phyloP scores from a whole-genome alignment of 2,329 filamentous ascomycete species.

The Colletotrichum chrysophilum region DNA sequence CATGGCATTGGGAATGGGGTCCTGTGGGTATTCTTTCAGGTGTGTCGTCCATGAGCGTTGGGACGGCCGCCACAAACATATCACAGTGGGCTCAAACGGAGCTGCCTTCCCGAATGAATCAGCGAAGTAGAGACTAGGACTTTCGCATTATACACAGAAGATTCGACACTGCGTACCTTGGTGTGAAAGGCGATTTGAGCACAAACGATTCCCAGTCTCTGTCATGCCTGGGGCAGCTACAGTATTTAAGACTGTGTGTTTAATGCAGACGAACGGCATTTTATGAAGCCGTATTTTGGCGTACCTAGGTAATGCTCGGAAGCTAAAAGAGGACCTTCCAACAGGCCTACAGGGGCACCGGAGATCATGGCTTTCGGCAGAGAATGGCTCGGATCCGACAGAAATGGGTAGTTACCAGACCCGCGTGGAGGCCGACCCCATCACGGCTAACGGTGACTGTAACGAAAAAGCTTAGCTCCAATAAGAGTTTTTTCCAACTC shows the following conservation, averaged over 20 bases:
- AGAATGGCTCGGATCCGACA: background rate
- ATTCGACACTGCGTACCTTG: too few relatives aligned
- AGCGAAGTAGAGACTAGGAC: background rate
- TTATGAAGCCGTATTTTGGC: background rate
- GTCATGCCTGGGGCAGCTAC: background rate
- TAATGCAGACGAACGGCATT: background rate
- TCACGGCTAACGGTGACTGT: background rate
- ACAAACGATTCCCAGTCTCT: too few relatives aligned
- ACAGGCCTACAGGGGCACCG: background rate
- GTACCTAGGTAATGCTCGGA: background rate
- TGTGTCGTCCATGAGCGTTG: background rate
- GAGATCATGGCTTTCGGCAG: background rate
- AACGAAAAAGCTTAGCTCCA: background rate
- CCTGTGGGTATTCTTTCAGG: background rate
- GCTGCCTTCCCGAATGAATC: background rate
- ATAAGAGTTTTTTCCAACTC: background rate
- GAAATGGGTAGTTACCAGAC: background rate
- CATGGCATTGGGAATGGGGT: background rate
- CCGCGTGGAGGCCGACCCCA: background rate
- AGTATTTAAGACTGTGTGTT: background rate
- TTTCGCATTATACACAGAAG: too few relatives aligned
- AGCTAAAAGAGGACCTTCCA: background rate
- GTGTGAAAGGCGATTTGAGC: too few relatives aligned
- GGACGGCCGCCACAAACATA: background rate
- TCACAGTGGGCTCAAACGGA: background rate